Base-by-base conservation (phyloP, 2,329 filamentous ascomycete genomes). In the Drechslerella coelobrocha region DNA sequence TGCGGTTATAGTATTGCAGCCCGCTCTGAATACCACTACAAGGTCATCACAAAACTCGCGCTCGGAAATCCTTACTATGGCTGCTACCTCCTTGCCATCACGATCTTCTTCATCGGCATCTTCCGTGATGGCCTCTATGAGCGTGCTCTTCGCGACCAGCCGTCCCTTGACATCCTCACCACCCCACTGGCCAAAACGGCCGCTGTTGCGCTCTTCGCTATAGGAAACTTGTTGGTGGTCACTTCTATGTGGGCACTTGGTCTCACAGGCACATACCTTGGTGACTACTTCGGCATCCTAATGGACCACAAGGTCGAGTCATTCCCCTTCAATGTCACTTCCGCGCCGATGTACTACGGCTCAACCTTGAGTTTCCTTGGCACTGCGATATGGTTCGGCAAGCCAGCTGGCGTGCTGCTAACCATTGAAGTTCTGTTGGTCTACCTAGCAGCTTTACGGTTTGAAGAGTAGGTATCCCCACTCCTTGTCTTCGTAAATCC, bases 201-300 rank as follows among this genome's bases (percentile, higher is more conserved):
- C 17, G 91, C 90, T 43, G 88, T 88, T 73, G 84, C 82, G 2
- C 85, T 97, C 61, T 85, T 97, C 75, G 83, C 84, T 26, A 78
- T 81, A 37, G 94, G 94, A 66, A 97, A 96, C 79, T 80, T 89
- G 55, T 86, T 99, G 34, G 94, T 99, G 53, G 76, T 97, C 54
- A 88, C 89, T 31, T 94, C 90, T 72, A 97, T 96, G 81, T 97
- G 88, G 87, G 89, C 88, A 31, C 86, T 99, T 41, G 94, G 94
- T 65, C 86, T 99, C 77, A 97, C 92, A 0, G 94, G 94, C 73
- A 99, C 94, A 37, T 99, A 97, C 79, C 83, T 99, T 34, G 94
- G 94, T 47, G 94, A 99, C 82, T 99, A 99, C 83, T 99, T 97
- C 78, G 94, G 94, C 75, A 97, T 97, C 79, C 84, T 99, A 74